Conservation (phyloP, 495 filamentous ascomycete genomes). For the Acidiella bohemica region DNA sequence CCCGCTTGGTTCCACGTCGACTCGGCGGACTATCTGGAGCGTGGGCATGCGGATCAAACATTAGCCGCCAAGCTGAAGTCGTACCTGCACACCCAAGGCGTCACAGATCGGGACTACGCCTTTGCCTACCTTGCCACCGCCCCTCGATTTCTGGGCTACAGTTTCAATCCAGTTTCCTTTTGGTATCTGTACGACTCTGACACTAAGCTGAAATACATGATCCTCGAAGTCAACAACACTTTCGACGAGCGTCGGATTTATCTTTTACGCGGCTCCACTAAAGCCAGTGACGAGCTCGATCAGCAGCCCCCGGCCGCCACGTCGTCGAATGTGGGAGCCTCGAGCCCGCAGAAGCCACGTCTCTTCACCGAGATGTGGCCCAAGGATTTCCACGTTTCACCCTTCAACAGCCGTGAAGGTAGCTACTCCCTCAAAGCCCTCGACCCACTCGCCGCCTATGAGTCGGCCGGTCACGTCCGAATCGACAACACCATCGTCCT, state of each 20-base stretch:
- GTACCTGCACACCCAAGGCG: constrained; percentile 41
- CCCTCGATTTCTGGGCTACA: constrained; percentile 54
- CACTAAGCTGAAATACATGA: constrained; percentile 47
- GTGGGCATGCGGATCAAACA: constrained; percentile 34
- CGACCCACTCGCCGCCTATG: constrained; percentile 38
- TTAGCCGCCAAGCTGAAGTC: constrained; percentile 44
- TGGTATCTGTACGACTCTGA: constrained; percentile 61
- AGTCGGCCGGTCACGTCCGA: constrained; percentile 23
- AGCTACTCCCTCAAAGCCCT: constrained; percentile 41
- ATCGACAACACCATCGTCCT: constrained; percentile 45
- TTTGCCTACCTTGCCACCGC: constrained; percentile 58
- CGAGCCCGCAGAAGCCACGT: background rate
- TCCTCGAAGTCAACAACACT: constrained; percentile 69
- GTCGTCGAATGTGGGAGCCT: background rate
- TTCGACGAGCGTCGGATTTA: constrained; percentile 60
- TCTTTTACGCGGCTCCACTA: constrained; percentile 26
- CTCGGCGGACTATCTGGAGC: constrained; percentile 44
- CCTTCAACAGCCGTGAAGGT: constrained; percentile 54
- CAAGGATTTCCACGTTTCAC: constrained; percentile 65
- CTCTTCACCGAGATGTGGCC: constrained; percentile 38
- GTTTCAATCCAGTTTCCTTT: constrained; percentile 65
- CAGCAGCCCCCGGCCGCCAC: background rate
- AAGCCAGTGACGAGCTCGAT: background rate
- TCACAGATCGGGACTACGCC: constrained; percentile 33
- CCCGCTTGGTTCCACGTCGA: constrained; percentile 45